Evolutionary conservation across 345 rosid genomes (phyloP).

Genomic region (Gossypium arboreum): DNA sequence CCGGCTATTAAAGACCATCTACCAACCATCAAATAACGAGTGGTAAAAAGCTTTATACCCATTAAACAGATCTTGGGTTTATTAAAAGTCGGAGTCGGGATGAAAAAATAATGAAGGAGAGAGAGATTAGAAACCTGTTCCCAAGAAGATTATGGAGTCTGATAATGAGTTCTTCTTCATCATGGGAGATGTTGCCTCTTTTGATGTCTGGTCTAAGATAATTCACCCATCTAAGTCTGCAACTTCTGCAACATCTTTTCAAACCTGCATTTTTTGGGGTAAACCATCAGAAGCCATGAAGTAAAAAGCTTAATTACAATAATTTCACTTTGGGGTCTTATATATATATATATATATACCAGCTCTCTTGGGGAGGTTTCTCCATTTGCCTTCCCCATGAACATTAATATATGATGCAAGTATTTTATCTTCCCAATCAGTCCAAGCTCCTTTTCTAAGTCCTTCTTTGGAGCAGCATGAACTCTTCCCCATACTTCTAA

Average conservation of each 20-base stretch:
- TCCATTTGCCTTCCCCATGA: constrained; percentile 64
- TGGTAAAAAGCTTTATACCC: too few species aligned
- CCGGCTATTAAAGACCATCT: constrained; percentile 12
- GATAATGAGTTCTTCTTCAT: constrained; percentile 2
- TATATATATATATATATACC: constrained; percentile 22
- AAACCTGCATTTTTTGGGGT: neutral
- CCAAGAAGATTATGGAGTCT: constrained; percentile 7
- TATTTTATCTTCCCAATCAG: constrained; percentile 47
- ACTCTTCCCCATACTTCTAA: constrained; percentile 45
- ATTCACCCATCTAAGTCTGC: constrained; percentile 7
- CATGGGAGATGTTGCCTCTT: constrained; percentile 8
- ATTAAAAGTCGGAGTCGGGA: too few species aligned
- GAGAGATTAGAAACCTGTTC: neutral
- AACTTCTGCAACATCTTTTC: constrained; percentile 3
- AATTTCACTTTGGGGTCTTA: neutral
- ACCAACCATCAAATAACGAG: neutral
- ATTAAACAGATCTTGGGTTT: neutral
- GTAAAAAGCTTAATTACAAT: neutral
- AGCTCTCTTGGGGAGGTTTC: constrained; percentile 57
- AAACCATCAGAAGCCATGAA: neutral
- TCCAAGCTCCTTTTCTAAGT: constrained; percentile 59
- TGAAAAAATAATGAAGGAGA: neutral
- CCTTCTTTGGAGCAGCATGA: constrained; percentile 65
- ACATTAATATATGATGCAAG: constrained; percentile 42
- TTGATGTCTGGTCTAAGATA: constrained; percentile 11